Evolutionary conservation across 1,284 basidiomycete species (phyloP), one percentile per base, ranked within the genome.

Genomic region (Malassezia japonica): DNA sequence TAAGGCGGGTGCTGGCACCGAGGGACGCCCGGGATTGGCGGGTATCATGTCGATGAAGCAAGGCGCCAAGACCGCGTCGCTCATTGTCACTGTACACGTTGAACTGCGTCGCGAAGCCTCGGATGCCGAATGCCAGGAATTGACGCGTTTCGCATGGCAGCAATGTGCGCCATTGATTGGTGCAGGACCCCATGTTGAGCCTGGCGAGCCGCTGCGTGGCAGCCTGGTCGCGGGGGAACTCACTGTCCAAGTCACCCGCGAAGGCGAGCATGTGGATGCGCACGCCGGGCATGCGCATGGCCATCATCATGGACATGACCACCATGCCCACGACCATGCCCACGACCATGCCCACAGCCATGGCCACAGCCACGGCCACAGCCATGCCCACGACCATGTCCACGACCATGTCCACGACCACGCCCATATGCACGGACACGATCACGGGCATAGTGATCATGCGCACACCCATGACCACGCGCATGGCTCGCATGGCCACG

Each of bases 71-170:
- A 52, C 59, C 15, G 56, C 67, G 2, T 51, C 69, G 8, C 42
- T 72, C 34, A 52, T 72, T 10, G 67, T 60, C 5, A 53, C 58
- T 2, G 57, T 72, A n/a, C 55, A 50, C 23, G 52, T 72, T 28
- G 54, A 58, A 32, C 44, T 72, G 43, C 43, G 45, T 36, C 42
- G 29, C 15, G 56, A 64, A 6, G 67, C 67, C 9, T 42, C 53
- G 29, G 61, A 61, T 12, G 50, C 54, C 24, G 67, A 70, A 1
- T 59, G 60, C 33, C 50, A 63, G 13, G 62, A 70, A 16, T 56
- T 72, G 45, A 69, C 65, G 2, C 61, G 58, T 18, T 67, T 60
- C 60, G 57, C 59, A 9, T 72, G 66, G 64, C 61, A 69, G 41
- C 56, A 57, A 28, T 35, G 62, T 35, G 67, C 68, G 5, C 63